phyloP scores from a whole-genome alignment of 352 stramenopile genomes.

The Pythium rhizo-oryzae region DNA sequence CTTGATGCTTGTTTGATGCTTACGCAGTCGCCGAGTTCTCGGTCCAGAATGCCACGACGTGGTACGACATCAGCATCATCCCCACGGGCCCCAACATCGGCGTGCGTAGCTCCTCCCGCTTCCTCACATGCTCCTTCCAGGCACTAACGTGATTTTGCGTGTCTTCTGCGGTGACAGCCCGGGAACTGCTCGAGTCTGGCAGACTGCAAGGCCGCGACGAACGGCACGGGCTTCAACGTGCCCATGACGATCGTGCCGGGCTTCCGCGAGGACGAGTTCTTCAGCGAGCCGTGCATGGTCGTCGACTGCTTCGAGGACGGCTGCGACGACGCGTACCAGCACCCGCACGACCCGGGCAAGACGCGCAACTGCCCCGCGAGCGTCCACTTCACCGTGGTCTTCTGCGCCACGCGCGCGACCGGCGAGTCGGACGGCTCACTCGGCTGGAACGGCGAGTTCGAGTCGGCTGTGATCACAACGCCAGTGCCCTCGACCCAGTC shows the following conservation, averaged over 20 bases:
- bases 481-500: neutral
- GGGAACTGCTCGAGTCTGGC: constrained; percentile 46
- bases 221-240: constrained; percentile 62
- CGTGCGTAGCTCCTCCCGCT: constrained; percentile 18
- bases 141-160: neutral
- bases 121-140: neutral
- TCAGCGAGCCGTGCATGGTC: constrained; percentile 35
- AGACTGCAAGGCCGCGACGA: constrained; percentile 55
- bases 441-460: constrained; percentile 7
- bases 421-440: constrained; percentile 15
- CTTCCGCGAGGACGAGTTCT: neutral
- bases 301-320: constrained; percentile 53
- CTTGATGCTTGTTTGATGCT: neutral
- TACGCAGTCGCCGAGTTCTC: constrained; percentile 32
- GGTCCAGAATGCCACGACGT: constrained; percentile 19
- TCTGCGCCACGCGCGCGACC: constrained; percentile 36
- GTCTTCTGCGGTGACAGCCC: constrained; percentile 35
- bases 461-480: constrained; percentile 9
- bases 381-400: constrained; percentile 44
- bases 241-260: constrained; percentile 55
- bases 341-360: constrained; percentile 54
- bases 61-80: constrained; percentile 35
- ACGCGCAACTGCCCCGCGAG: constrained; percentile 52
- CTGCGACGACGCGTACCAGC: constrained; percentile 66
- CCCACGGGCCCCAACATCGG: constrained; percentile 16